Evolutionary conservation across 441 rosid genomes (phyloP), one percentile per base, ranked within the genome.

Genomic region (Euphorbia schlechtendalii): DNA sequence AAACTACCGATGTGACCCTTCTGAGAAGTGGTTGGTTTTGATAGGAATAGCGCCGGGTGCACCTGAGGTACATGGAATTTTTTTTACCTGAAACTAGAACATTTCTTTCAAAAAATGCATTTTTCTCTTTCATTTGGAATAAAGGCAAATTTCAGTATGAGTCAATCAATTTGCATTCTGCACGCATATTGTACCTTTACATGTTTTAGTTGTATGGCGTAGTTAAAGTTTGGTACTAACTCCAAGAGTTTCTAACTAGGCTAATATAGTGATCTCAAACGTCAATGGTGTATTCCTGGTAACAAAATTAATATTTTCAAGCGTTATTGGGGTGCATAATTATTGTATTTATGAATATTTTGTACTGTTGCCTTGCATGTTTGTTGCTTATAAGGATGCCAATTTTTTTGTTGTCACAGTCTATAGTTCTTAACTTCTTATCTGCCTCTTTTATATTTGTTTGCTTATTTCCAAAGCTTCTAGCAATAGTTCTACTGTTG

Each of bases 41-140:
- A 80, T 96, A 78, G 99, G 99, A 73, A 96, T 92, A 70, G 97
- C 99, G 56, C 99, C 96, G 65, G 99, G 99, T 59, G 81, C 97
- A 67, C 84, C 97, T 6, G 99, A 96, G 99, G 99, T 96, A 85
- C 4, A 4, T n/a, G n/a, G n/a, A n/a, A 17, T 54, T 4, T 59
- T 9, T 21, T 5, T 51, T 40, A 5, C 25, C n/a, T 59, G 53
- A 24, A 48, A 25, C 24, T 28, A 51, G 25, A 41, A 60, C 14
- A 66, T 48, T 56, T 27, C 1, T 71, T 27, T 56, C 13, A 10
- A 43, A 52, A 34, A 54, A 30, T 56, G 56, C 17, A 10, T 25
- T 21, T 22, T 46, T 2, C 24, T 22, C 40, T 20, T 43, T 30
- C 34, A 5, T 56, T 54, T 18, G 22, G 20, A 5, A 13, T 28